These are phyloP conservation scores for Mycena latifolia DNA, from an alignment of 768 basidiomycete species.

Conservation along the genomic window DNA sequence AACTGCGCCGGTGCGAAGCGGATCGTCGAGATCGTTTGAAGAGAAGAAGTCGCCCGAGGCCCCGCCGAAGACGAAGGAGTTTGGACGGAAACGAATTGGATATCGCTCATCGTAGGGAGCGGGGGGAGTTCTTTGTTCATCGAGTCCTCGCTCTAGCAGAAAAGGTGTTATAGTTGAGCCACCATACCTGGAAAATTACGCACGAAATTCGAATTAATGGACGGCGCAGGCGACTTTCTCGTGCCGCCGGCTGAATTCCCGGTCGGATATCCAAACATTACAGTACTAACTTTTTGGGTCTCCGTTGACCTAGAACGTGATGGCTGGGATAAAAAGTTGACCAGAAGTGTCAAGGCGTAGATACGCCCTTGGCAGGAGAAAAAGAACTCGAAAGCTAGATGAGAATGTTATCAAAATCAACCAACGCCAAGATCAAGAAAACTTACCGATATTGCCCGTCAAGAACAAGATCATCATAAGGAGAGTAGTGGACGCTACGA, in stretches of 20 bases:
- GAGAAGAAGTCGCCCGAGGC: too few relatives aligned
- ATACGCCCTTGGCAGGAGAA: slow-evolving; percentile 34
- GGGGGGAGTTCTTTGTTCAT: slow-evolving; percentile 26
- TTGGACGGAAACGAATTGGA: neutral
- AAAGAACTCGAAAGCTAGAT: slow-evolving; percentile 30
- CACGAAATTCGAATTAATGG: slow-evolving; percentile 12
- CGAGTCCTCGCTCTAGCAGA: slow-evolving; percentile 15
- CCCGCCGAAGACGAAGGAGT: too few relatives aligned
- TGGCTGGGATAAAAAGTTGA: slow-evolving; percentile 29
- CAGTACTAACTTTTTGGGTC: too few relatives aligned
- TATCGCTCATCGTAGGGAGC: neutral
- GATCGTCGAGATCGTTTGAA: neutral
- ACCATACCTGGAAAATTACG: neutral
- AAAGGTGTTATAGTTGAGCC: neutral
- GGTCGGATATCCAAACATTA: too few relatives aligned
- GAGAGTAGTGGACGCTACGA: slow-evolving; percentile 31
- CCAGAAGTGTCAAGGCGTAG: slow-evolving; percentile 32
- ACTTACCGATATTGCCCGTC: slow-evolving; percentile 25
- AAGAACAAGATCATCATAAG: slow-evolving; percentile 33
- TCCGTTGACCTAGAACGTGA: neutral
- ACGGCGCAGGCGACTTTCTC: neutral
- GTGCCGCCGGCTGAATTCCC: too few relatives aligned
- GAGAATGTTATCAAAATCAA: neutral
- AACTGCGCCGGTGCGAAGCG: neutral
- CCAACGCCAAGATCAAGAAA: neutral